phyloP scores from a whole-genome alignment of 345 rosid species.

The Salix dunnii region DNA sequence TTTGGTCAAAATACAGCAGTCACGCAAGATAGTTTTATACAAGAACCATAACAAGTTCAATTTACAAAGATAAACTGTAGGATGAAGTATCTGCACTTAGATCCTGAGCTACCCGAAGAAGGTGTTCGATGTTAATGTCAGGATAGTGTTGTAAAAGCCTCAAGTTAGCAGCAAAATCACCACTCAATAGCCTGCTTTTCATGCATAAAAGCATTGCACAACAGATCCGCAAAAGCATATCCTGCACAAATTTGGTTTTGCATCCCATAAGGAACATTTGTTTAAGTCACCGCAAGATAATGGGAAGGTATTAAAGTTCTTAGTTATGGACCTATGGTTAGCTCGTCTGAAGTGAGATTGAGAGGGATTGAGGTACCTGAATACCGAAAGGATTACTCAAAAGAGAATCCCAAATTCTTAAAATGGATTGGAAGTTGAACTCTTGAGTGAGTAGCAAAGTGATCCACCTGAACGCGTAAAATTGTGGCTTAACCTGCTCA shows the following conservation, averaged over 20 bases:
- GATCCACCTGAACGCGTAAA: constrained; percentile 69
- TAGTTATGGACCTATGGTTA: too few relatives aligned
- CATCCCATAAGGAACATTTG: neutral
- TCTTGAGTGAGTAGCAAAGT: constrained; percentile 72
- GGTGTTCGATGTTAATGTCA: constrained; percentile 47
- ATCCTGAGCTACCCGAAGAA: constrained; percentile 55
- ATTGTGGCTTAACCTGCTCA: constrained; percentile 67
- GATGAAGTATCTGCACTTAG: constrained; percentile 49
- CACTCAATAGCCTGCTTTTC: constrained; percentile 48
- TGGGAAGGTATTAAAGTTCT: neutral
- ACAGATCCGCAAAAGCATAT: constrained; percentile 66
- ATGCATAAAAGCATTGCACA: constrained; percentile 64
- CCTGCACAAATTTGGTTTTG: constrained; percentile 39
- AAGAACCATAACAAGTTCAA: neutral
- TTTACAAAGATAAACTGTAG: constrained; percentile 32
- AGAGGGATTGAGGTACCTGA: constrained; percentile 38
- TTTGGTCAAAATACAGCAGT: neutral
- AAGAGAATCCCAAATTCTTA: constrained; percentile 76
- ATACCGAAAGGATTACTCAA: constrained; percentile 58
- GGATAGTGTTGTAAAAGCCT: constrained; percentile 65
- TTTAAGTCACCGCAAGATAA: neutral
- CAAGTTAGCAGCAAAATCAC: constrained; percentile 63
- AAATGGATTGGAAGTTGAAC: constrained; percentile 54
- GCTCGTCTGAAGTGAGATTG: neutral
- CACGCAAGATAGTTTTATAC: neutral